These are phyloP conservation scores for Mycena crocata DNA, from an alignment of 768 basidiomycete species.

Conservation along the genomic window DNA sequence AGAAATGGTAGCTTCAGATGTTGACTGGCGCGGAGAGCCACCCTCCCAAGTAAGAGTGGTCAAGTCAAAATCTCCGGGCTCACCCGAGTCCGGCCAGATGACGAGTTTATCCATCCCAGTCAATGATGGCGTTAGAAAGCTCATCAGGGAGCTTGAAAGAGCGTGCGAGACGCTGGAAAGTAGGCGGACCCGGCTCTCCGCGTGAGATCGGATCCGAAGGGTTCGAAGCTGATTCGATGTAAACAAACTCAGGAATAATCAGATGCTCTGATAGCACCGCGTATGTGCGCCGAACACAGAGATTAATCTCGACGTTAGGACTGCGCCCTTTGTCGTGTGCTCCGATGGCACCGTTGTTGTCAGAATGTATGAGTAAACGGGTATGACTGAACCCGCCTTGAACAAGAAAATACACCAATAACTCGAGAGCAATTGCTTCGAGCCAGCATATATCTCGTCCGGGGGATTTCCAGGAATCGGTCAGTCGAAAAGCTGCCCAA, in stretches of 20 bases:
- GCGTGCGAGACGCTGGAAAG: neutral
- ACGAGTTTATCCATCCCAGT: slow-evolving; percentile 5
- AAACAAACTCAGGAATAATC: slow-evolving; percentile 20
- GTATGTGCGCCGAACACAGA: slow-evolving; percentile 27
- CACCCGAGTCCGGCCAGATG: slow-evolving; percentile 7
- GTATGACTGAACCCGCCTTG: slow-evolving; percentile 4
- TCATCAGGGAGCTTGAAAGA: slow-evolving; percentile 11
- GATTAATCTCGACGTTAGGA: slow-evolving; percentile 24
- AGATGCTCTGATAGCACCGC: neutral
- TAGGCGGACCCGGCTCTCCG: slow-evolving; percentile 15
- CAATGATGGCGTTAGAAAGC: neutral
- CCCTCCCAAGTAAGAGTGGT: slow-evolving; percentile 10
- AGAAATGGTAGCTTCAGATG: neutral
- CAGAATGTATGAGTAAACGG: slow-evolving; percentile 20
- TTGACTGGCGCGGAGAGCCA: neutral
- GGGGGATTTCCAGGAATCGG: slow-evolving; percentile 25
- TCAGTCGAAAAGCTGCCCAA: slow-evolving; percentile 33
- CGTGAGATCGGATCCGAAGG: slow-evolving; percentile 37
- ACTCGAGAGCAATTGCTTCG: slow-evolving; percentile 29
- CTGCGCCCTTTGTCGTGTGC: slow-evolving; percentile 9
- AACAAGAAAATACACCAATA: slow-evolving; percentile 15
- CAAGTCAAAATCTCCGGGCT: neutral
- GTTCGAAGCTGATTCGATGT: slow-evolving; percentile 32
- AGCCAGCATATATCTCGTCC: slow-evolving; percentile 43
- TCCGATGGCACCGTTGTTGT: slow-evolving; percentile 26